Evolutionary conservation across 1,284 basidiomycete genomes (phyloP), one percentile per base, ranked within the genome.

Genomic region (Marasmius tenuissimus): DNA sequence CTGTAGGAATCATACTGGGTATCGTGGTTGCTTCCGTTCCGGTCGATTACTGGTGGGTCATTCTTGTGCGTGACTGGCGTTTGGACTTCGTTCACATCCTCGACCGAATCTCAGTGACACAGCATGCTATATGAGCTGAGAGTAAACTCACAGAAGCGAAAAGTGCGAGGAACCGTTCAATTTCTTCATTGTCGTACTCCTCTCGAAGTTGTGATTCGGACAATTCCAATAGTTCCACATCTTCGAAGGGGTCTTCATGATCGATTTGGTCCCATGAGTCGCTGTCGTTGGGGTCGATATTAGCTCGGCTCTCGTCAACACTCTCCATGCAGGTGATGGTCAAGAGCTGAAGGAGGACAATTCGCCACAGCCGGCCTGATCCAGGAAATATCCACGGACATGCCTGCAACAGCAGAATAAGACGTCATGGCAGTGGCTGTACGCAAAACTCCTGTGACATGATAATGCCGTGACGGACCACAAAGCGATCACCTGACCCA

Each of bases 161-260:
- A 22, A 87, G 68, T 42, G 75, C 70, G 34, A 88, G 70, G 67
- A 85, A 87, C 34, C 84, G 74, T 47, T 86, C 78, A 27, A 88
- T 82, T 72, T 89, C 86, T 70, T 88, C 86, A 58, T 81, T 78
- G 35, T 89, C 86, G 62, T 86, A 88, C 33, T 85, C 65, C 57
- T 83, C 78, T 45, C 86, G 74, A 22, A 88, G 75, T 65, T 85
- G 75, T 51, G 70, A 64, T 65, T 81, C 78, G 18, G 72, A 70
- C 47, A 78, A 64, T 45, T 27, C 73, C 66, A 14, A 33, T 27
- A 12, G 27, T 27, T 42, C 39, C n/a, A 40, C 18, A n/a, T 12
- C 38, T 18, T 57, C 55, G 18, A 35, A 12, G 4, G 16, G 20
- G 20, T 54, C 52, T 54, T 12, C 11, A n/a, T 16, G 10, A 27